Conservation (phyloP, 192 early-diverging fungal species). For the Coemansia sp. region DNA sequence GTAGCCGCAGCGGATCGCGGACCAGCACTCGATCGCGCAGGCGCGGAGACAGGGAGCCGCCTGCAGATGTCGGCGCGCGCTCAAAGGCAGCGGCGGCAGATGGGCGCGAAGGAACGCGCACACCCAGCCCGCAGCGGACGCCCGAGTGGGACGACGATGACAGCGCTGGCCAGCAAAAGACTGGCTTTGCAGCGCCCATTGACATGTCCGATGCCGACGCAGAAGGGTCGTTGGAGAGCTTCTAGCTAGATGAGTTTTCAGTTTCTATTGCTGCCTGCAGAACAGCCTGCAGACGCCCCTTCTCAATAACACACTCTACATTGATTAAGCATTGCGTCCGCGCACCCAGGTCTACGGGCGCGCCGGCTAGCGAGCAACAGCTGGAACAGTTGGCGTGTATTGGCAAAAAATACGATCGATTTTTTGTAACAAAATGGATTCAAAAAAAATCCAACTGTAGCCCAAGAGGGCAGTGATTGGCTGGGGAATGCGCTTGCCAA, state of each 20-base stretch:
- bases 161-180: slow-evolving; percentile 1
- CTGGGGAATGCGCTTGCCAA: slow-evolving; percentile 10
- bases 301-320: neutral
- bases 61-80: neutral
- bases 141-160: slow-evolving; percentile 14
- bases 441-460: slow-evolving; percentile 20
- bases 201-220: slow-evolving; percentile 7
- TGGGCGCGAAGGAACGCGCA: slow-evolving; percentile 13
- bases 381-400: neutral
- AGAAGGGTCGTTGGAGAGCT: neutral
- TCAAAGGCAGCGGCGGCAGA: neutral
- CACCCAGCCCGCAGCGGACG: slow-evolving; percentile 40
- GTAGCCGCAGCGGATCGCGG: slow-evolving; percentile 17
- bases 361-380: neutral
- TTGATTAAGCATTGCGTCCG: neutral
- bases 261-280: neutral
- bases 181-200: slow-evolving; percentile 18
- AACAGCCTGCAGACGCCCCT: neutral
- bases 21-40: slow-evolving; percentile 15
- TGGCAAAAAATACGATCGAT: neutral
- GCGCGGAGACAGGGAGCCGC: neutral
- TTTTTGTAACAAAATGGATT: slow-evolving; percentile 2
- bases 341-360: neutral
- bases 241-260: neutral
- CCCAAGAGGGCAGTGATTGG: slow-evolving; percentile 30